phyloP scores from a whole-genome alignment of 2,329 filamentous ascomycete species.

The Alternaria hordeiaustralica region DNA sequence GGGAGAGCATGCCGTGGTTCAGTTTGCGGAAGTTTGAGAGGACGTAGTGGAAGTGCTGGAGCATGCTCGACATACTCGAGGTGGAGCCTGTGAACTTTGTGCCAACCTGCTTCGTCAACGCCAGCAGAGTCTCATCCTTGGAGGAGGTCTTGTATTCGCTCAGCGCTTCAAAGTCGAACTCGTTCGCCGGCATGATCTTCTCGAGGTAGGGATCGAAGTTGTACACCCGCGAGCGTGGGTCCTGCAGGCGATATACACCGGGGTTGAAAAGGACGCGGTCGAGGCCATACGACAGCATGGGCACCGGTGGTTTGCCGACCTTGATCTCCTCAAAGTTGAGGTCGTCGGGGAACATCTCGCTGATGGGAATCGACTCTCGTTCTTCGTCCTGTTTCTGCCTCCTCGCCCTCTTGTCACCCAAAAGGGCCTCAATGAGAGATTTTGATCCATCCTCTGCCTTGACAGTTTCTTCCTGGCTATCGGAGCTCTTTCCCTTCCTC shows the following conservation, averaged over 20 bases:
- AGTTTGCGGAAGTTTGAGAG: slow-evolving; percentile 82
- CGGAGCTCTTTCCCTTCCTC: not conserved
- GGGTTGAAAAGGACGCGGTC: slow-evolving; percentile 93
- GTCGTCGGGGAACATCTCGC: slow-evolving; percentile 31
- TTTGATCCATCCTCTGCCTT: slow-evolving; percentile 1
- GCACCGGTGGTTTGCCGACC: slow-evolving; percentile 61
- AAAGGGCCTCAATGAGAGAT: slow-evolving; percentile 33
- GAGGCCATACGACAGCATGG: slow-evolving; percentile 73
- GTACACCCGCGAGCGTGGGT: slow-evolving; percentile 84
- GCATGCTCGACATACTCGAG: slow-evolving; percentile 89
- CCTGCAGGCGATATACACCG: slow-evolving; percentile 87
- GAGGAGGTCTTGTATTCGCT: slow-evolving; percentile 92
- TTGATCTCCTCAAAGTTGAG: slow-evolving; percentile 49
- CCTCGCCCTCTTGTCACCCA: slow-evolving; percentile 18
- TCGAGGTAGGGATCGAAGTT: slow-evolving; percentile 97
- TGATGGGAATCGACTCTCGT: slow-evolving; percentile 29
- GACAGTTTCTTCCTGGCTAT: not conserved
- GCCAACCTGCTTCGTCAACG: slow-evolving; percentile 68
- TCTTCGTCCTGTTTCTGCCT: slow-evolving; percentile 6
- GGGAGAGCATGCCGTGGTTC: slow-evolving; percentile 70
- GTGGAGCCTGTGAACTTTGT: slow-evolving; percentile 94
- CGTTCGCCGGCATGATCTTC: slow-evolving; percentile 87
- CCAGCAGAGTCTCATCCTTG: slow-evolving; percentile 74
- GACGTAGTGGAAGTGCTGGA: slow-evolving; percentile 92
- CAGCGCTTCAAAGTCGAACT: slow-evolving; percentile 90